Evolutionary conservation across 805 yeast genomes (phyloP).

Genomic region (Scheffersomyces stipitis): DNA sequence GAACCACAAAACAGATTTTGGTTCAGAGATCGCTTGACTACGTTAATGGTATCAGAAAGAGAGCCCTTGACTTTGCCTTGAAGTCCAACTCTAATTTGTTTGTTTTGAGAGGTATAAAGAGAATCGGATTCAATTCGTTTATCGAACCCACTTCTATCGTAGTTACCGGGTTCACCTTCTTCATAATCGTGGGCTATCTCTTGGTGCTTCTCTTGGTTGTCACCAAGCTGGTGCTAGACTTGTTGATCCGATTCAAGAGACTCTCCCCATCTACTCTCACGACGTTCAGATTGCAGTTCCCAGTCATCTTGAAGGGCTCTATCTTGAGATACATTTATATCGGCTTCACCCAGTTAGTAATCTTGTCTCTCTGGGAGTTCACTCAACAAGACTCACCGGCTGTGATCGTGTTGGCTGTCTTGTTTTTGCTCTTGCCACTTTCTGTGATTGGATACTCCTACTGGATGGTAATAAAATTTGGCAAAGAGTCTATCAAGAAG

Average conservation of each 20-base stretch:
- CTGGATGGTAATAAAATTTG: slow-evolving; percentile 63
- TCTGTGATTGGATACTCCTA: slow-evolving; percentile 65
- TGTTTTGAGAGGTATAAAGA: slow-evolving; percentile 82
- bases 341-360: slow-evolving; percentile 79
- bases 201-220: slow-evolving; percentile 60
- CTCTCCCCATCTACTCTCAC: slow-evolving; percentile 47
- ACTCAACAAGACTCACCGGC: slow-evolving; percentile 82
- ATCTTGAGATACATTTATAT: slow-evolving; percentile 75
- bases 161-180: slow-evolving; percentile 84
- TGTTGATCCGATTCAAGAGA: slow-evolving; percentile 49
- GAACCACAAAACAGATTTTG: slow-evolving; percentile 63
- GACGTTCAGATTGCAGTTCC: slow-evolving; percentile 57
- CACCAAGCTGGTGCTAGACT: slow-evolving; percentile 50
- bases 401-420: slow-evolving; percentile 74
- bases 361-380: slow-evolving; percentile 87
- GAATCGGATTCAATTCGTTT: slow-evolving; percentile 72
- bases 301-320: slow-evolving; percentile 69
- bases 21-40: slow-evolving; percentile 63
- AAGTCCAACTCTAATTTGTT: slow-evolving; percentile 54
- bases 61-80: slow-evolving; percentile 37
- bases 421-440: slow-evolving; percentile 63
- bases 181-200: slow-evolving; percentile 72
- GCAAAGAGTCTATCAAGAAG: slow-evolving; percentile 54
- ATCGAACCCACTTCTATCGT: slow-evolving; percentile 86
- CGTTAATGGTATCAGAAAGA: slow-evolving; percentile 25